Conservation (phyloP, 1,284 basidiomycete species). For the Psilocybe mexicana region DNA sequence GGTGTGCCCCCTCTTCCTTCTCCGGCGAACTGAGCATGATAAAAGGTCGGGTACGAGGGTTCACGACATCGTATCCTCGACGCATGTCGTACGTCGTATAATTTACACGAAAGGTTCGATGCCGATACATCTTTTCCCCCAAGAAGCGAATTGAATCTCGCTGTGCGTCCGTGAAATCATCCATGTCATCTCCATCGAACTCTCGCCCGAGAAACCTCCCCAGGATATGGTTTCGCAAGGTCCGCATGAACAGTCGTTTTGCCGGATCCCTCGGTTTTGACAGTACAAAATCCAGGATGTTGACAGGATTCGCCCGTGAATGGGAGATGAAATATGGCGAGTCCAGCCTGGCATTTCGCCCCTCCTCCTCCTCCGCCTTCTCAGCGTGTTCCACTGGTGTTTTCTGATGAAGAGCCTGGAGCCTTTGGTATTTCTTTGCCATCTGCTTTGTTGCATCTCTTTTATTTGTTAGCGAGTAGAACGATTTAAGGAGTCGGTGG, state of each 20-base stretch:
- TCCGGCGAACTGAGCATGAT: constrained; percentile 34
- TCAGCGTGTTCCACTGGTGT: background rate
- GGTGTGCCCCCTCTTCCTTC: background rate
- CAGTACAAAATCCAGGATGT: background rate
- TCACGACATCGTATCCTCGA: constrained; percentile 36
- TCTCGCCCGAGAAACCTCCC: constrained; percentile 2
- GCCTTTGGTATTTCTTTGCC: constrained; percentile 8
- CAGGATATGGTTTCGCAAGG: constrained; percentile 25
- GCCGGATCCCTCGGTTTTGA: background rate
- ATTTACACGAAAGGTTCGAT: constrained; percentile 38
- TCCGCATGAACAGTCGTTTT: constrained; percentile 18
- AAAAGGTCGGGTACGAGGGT: constrained; percentile 30
- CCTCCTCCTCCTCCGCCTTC: background rate
- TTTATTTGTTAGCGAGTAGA: constrained; percentile 17
- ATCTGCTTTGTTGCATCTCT: constrained; percentile 24
- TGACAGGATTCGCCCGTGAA: background rate
- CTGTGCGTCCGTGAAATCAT: constrained; percentile 16
- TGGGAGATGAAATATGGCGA: too few species aligned
- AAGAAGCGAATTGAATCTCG: constrained; percentile 22
- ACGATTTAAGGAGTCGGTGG: constrained; percentile 29
- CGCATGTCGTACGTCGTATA: constrained; percentile 46
- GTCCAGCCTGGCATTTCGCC: background rate
- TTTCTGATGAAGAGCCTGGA: background rate
- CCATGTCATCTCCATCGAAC: constrained; percentile 13
- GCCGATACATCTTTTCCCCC: constrained; percentile 31